A percentile compares a stretch with the other conserved stretches of the same genome.
These are phyloP conservation scores for Phytopythium aichiense DNA, from an alignment of 352 stramenopile genomes.

Conservation along the genomic window DNA sequence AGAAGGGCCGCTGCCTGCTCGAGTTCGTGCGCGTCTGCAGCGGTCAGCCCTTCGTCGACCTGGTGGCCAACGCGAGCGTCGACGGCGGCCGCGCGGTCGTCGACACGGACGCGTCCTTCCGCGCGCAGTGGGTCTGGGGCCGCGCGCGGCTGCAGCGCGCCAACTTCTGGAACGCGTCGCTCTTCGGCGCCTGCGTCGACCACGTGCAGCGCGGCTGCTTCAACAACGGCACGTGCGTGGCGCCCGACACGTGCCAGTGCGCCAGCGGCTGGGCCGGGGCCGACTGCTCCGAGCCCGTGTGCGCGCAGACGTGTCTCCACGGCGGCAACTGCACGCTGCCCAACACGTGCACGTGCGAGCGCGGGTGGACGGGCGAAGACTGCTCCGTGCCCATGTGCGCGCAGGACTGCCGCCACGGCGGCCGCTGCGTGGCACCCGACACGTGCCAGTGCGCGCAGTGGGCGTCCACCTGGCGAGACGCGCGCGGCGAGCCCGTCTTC, in stretches of 20 bases:
- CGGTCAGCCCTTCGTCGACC: conserved; percentile 20
- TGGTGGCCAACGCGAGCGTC: conserved; percentile 19
- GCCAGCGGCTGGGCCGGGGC: conserved; percentile 67
- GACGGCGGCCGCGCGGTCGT: conserved; percentile 47
- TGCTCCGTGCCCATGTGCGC: conserved; percentile 90
- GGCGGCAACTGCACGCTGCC: conserved; percentile 92
- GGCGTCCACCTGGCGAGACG: conserved; percentile 88
- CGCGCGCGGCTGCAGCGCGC: conserved; percentile 39
- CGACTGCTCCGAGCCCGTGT: conserved; percentile 81
- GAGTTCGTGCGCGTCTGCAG: conserved; percentile 89
- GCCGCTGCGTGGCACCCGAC: conserved; percentile 71
- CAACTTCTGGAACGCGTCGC: conserved; percentile 58
- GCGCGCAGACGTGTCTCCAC: conserved; percentile 63
- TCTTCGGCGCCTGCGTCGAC: conserved; percentile 86
- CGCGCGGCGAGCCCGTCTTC: conserved; percentile 89
- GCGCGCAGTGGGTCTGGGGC: conserved; percentile 76
- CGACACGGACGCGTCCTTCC: conserved; percentile 92
- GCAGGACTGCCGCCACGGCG: conserved; percentile 89
- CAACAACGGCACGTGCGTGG: conserved; percentile 95
- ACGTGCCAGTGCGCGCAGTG: conserved; percentile 88
- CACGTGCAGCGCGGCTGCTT: conserved; percentile 91
- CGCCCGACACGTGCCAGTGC: conserved; percentile 82
- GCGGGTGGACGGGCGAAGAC: conserved; percentile 87
- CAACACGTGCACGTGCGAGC: conserved; percentile 88
- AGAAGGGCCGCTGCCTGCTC: conserved; percentile 92